Evolutionary conservation across 2,329 filamentous ascomycete species (phyloP).

Genomic region (Calcarisporium arbuscula): DNA sequence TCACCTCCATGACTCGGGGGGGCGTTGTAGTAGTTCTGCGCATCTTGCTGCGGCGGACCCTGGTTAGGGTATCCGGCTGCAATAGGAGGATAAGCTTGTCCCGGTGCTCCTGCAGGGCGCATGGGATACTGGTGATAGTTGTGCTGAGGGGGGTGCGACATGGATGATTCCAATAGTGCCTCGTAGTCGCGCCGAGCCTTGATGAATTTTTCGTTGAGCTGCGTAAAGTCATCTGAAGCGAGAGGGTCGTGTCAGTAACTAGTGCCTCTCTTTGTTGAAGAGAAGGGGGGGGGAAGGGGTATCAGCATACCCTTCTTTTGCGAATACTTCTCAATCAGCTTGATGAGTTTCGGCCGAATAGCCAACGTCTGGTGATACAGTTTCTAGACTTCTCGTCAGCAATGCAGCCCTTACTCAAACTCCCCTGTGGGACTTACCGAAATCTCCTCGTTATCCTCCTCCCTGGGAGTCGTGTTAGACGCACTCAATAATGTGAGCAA

Average conservation of each 20-base stretch:
- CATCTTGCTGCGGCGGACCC: conserved; percentile 46
- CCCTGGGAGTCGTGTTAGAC: conserved; percentile 69
- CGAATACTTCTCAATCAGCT: conserved; percentile 97
- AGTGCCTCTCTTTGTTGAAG: neutral
- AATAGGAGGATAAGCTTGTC: conserved; percentile 37
- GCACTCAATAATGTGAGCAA: conserved; percentile 86
- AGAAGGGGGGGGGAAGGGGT: neutral
- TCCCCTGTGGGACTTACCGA: conserved; percentile 45
- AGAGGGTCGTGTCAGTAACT: conserved; percentile 9
- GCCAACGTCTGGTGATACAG: conserved; percentile 88
- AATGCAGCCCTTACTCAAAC: neutral
- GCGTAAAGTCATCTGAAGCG: conserved; percentile 99
- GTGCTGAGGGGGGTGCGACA: conserved; percentile 84
- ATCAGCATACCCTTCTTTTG: conserved; percentile 79
- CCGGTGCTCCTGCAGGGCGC: conserved; percentile 41
- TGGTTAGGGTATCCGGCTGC: conserved; percentile 34
- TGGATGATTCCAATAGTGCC: conserved; percentile 88
- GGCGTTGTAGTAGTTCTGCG: conserved; percentile 62
- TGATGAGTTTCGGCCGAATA: conserved; percentile 93
- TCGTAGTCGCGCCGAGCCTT: conserved; percentile 97
- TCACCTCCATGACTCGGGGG: neutral
- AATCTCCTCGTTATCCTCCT: conserved; percentile 95
- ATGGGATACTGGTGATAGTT: conserved; percentile 65
- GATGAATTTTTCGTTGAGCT: conserved; percentile 98
- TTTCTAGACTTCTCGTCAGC: conserved; percentile 44